Conservation (phyloP, 352 stramenopile genomes). For the Aphanomyces astaci region DNA sequence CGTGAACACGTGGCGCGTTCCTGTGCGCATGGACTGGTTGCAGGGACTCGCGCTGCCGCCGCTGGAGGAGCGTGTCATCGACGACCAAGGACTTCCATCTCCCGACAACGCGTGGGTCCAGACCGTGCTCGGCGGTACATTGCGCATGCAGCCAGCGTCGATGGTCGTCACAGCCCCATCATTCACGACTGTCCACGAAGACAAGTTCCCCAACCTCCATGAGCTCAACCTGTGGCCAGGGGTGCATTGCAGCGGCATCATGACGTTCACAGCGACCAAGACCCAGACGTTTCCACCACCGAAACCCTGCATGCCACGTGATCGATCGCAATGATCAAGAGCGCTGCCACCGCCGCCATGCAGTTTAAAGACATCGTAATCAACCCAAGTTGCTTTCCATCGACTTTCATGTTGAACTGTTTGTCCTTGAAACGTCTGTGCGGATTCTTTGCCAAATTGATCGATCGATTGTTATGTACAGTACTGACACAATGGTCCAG, state of each 20-base stretch:
- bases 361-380: too few relatives aligned
- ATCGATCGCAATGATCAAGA: too few relatives aligned
- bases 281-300: not conserved
- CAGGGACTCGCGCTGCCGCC: not conserved
- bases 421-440: too few relatives aligned
- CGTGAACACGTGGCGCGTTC: not conserved
- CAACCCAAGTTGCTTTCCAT: too few relatives aligned
- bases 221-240: not conserved
- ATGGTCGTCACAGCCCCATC: not conserved
- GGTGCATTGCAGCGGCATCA: not conserved
- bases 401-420: too few relatives aligned
- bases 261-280: not conserved
- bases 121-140: not conserved
- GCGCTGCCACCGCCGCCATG: too few relatives aligned
- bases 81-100: not conserved
- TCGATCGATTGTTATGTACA: too few relatives aligned
- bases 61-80: not conserved
- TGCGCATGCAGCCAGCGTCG: not conserved
- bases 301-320: too few relatives aligned
- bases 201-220: not conserved
- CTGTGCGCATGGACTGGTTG: not conserved
- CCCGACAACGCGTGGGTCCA: not conserved
- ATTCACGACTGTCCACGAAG: not conserved
- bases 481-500: too few relatives aligned
- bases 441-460: too few relatives aligned